Evolutionary conservation across 2,329 filamentous ascomycete species (phyloP).

Genomic region (Elsinoe batatas): DNA sequence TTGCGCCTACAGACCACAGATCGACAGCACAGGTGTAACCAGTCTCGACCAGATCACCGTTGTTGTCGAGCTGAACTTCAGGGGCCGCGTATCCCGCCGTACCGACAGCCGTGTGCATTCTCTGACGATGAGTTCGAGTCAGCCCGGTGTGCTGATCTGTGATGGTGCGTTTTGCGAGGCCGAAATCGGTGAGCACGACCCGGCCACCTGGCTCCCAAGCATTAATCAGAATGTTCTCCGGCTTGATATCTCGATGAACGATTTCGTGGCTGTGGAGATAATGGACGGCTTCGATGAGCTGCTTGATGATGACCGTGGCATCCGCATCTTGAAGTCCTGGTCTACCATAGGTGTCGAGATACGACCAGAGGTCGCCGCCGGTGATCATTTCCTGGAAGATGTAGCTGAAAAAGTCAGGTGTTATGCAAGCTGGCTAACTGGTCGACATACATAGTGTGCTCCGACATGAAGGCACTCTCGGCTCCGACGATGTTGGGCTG

Average conservation of each 20-base stretch:
- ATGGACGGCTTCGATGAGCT: constrained; percentile 48
- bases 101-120: constrained; percentile 47
- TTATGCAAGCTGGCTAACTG: not conserved
- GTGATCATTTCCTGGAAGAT: constrained; percentile 52
- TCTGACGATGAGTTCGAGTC: constrained; percentile 18
- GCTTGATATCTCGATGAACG: constrained; percentile 52
- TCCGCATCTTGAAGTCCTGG: constrained; percentile 38
- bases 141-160: constrained; percentile 15
- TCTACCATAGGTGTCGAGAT: constrained; percentile 41
- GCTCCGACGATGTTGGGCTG: constrained; percentile 51
- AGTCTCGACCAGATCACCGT: not conserved
- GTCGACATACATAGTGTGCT: constrained; percentile 38
- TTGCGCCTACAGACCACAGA: constrained; percentile 52
- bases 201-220: constrained; percentile 41
- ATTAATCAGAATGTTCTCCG: constrained; percentile 52
- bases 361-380: constrained; percentile 52
- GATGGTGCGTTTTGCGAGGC: constrained; percentile 39
- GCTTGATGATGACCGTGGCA: constrained; percentile 44
- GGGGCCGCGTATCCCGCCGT: constrained; percentile 50
- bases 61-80: constrained; percentile 32
- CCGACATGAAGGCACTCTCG: constrained; percentile 46
- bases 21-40: constrained; percentile 52
- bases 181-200: constrained; percentile 53
- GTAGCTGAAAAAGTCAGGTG: constrained; percentile 34
- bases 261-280: constrained; percentile 48